These are phyloP conservation scores for Simmondsia chinensis DNA, from an alignment of 148 eudicot species.

Conservation along the genomic window DNA sequence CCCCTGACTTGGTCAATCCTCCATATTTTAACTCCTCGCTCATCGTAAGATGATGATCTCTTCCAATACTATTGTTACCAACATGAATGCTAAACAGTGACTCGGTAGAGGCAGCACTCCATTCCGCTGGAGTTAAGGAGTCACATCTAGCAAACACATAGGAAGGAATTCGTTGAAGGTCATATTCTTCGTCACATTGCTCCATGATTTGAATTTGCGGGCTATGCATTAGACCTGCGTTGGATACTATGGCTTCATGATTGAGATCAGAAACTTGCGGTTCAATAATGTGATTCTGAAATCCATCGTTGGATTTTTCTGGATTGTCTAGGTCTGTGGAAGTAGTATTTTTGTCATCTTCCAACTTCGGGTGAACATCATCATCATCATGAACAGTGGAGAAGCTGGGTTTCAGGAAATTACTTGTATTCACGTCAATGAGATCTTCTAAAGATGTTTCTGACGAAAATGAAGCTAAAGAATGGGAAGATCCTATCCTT, in stretches of 20 bases:
- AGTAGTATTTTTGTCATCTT: conserved; percentile 1
- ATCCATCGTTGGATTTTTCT: conserved; percentile 2
- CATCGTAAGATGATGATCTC: conserved; percentile 11
- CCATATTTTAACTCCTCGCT: conserved; percentile 12
- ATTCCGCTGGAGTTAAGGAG: conserved; percentile 13
- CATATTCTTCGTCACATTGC: conserved; percentile 18
- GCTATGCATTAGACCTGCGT: conserved; percentile 7
- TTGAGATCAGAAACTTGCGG: conserved; percentile 13
- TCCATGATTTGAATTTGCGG: conserved; percentile 45
- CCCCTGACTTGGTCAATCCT: conserved; percentile 8
- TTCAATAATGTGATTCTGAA: neutral
- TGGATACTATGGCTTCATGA: neutral
- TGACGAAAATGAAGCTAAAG: conserved; percentile 11
- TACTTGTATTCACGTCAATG: conserved; percentile 7
- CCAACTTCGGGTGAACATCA: neutral
- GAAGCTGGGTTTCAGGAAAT: neutral
- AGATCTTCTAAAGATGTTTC: conserved; percentile 17
- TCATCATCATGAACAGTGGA: neutral
- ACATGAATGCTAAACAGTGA: conserved; percentile 28
- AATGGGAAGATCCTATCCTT: neutral
- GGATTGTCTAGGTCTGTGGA: neutral
- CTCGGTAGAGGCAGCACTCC: conserved; percentile 22
- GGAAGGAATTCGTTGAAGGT: conserved; percentile 27
- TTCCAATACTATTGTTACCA: conserved; percentile 16
- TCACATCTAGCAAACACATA: conserved; percentile 16